Base-by-base conservation (phyloP, 495 filamentous ascomycete species). In the Lineolata rhizophorae region DNA sequence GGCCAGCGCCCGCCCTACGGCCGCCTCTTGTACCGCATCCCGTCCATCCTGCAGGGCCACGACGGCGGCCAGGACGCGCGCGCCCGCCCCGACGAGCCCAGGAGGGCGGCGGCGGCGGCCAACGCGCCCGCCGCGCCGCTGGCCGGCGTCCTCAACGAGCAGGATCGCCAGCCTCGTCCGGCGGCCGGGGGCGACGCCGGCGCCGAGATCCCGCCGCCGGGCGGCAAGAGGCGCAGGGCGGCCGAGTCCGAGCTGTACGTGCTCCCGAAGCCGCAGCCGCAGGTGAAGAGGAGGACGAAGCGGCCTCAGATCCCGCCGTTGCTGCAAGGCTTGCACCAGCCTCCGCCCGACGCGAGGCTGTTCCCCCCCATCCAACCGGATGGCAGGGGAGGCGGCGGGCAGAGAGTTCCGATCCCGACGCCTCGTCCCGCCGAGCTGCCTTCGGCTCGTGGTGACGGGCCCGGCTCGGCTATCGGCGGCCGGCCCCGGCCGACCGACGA, bases 271-370 rank as follows among this genome's bases (percentile, higher is more conserved):
- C 43, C 35, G 13, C 34, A 32, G 10, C 37, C 31, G 20, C 27
- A 30, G 25, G 20, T 29, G 5, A 42, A 36, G 32, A 44, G 41
- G 29, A 29, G 26, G 2, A 13, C 36, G 15, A 44, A 41, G 39
- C 32, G 46, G 14, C 30, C 39, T 14, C 34, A 41, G 19, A 46
- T 55, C 16, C 50, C 51, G 4, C 51, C 52, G 1, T 36, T 52
- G 6, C 30, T 55, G 17, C 44, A 44, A 17, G 50, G 48, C 2
- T 36, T 55, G 20, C 50, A 55, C 32, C 44, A 55, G 29, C 52
- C 52, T 11, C 52, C 52, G 21, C 46, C 46, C 3, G 38, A 53
- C 35, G 48, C 50, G 13, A 40, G 48, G 10, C 30, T 53, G 10
- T 42, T 55, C 30, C 50, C 52, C 10, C 41, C 37, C 17, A 53